Evolutionary conservation across 176 grass and related monocot species (phyloP), one percentile per base, ranked within the genome.

Genomic region (Saccharum spontaneum): DNA sequence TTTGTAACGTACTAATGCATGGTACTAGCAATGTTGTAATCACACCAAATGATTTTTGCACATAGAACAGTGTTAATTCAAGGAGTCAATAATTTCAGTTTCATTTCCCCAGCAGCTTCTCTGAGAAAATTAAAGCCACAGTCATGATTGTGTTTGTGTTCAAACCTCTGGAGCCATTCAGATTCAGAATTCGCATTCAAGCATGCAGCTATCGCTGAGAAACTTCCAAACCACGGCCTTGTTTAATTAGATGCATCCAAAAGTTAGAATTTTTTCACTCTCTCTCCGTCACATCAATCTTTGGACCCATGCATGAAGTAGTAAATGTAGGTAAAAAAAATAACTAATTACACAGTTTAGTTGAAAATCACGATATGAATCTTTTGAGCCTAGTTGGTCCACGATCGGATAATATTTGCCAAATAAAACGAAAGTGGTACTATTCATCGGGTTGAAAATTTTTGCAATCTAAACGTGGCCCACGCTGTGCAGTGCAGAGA

Each of bases 141-240:
- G 18, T 16, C 59, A n/a, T 43, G 40, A 78, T 24, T 79, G 66
- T 83, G 55, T 61, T 79, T 22, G 52, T 55, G 52, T 55, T 55
- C 55, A 71, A 68, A 28, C 28, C 34, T 60, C 66, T 77, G 49
- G 13, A 60, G 15, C 76, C 44, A 50, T 63, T 82, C 55, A 50
- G 69, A 61, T 39, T 71, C 78, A 71, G 48, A 79, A 68, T 68
- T 69, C 30, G 75, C 80, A 75, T 79, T 72, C 43, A 79, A 28
- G 74, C 67, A 74, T 67, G 37, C 43, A 34, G 24, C 34, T 26
- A 57, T 20, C 79, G 48, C 48, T 15, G 22, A 79, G 75, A 79
- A 81, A 90, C 86, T 83, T 83, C 80, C 84, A 90, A 83, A 75
- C 44, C 57, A 41, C n/a, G n/a, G n/a, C n/a, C n/a, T n/a, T n/a